Evolutionary conservation across 257 asterid species (phyloP).

Genomic region (Cruciata laevipes): DNA sequence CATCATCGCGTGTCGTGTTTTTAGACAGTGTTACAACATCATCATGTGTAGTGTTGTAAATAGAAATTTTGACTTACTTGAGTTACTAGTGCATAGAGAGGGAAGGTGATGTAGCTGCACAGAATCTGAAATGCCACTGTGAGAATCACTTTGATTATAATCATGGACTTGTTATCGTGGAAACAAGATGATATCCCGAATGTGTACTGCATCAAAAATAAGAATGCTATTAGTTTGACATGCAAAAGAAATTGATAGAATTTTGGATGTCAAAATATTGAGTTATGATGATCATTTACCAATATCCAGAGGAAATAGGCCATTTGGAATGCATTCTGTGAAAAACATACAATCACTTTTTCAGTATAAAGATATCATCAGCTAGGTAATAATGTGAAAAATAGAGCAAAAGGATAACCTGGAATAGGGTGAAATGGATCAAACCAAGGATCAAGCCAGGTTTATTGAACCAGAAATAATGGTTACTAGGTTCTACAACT

Average conservation of each 20-base stretch:
- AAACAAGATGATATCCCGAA: conserved; percentile 16
- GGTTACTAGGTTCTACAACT: conserved; percentile 20
- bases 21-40: neutral
- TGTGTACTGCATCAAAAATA: conserved; percentile 17
- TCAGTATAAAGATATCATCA: neutral
- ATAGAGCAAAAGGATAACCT: conserved; percentile 12
- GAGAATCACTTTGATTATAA: conserved; percentile 12
- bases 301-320: conserved; percentile 29
- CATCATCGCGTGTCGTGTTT: neutral
- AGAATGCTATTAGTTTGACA: neutral
- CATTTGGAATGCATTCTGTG: conserved; percentile 30
- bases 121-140: conserved; percentile 15
- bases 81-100: conserved; percentile 23
- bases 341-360: neutral
- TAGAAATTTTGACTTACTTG: conserved; percentile 10
- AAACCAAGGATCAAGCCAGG: conserved; percentile 25
- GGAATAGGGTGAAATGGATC: conserved; percentile 29
- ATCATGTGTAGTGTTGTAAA: neutral
- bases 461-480: conserved; percentile 27
- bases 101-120: conserved; percentile 24
- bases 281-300: conserved; percentile 17
- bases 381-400: neutral
- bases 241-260: neutral
- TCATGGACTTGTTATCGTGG: conserved; percentile 11
- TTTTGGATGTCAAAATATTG: neutral